phyloP scores from a whole-genome alignment of 805 yeast species.

The Kodamaea fukazawae region DNA sequence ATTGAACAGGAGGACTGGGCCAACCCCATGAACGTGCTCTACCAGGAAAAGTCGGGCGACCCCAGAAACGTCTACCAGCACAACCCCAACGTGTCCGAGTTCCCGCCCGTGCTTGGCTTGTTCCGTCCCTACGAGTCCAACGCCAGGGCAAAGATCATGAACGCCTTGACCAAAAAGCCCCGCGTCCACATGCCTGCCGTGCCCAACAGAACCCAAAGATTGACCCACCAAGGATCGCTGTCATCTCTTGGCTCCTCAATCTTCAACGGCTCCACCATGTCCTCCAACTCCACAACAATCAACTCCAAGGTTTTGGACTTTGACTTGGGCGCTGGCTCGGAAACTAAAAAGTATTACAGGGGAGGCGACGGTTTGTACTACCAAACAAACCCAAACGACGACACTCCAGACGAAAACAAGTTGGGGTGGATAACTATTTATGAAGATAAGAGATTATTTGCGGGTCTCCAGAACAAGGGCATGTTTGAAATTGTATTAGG shows the following conservation, averaged over 20 bases:
- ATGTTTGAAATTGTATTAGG: conserved; percentile 57
- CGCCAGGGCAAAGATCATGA: conserved; percentile 35
- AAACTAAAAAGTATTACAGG: conserved; percentile 31
- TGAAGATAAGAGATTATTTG: conserved; percentile 38
- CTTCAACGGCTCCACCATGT: conserved; percentile 3
- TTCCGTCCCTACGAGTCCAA: conserved; percentile 42
- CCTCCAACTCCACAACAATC: not conserved
- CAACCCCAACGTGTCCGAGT: conserved; percentile 5
- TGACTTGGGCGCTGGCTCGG: conserved; percentile 25
- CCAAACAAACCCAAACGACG: conserved; percentile 50
- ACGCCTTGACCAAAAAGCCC: conserved; percentile 28
- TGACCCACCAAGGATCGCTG: conserved; percentile 7
- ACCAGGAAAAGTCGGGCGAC: conserved; percentile 13
- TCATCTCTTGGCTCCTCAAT: conserved; percentile 3
- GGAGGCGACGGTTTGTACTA: conserved; percentile 58
- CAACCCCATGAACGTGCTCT: conserved; percentile 8
- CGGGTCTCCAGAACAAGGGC: conserved; percentile 29
- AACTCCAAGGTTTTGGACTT: conserved; percentile 15
- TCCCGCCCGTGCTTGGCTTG: conserved; percentile 21
- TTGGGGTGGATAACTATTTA: conserved; percentile 65
- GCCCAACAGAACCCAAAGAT: conserved; percentile 4
- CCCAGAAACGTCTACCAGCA: conserved; percentile 30
- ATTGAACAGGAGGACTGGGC: conserved; percentile 16
- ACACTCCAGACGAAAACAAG: conserved; percentile 57
- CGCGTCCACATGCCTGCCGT: conserved; percentile 7